Evolutionary conservation across 805 yeast genomes (phyloP).

Genomic region (Komagataella ulmi): DNA sequence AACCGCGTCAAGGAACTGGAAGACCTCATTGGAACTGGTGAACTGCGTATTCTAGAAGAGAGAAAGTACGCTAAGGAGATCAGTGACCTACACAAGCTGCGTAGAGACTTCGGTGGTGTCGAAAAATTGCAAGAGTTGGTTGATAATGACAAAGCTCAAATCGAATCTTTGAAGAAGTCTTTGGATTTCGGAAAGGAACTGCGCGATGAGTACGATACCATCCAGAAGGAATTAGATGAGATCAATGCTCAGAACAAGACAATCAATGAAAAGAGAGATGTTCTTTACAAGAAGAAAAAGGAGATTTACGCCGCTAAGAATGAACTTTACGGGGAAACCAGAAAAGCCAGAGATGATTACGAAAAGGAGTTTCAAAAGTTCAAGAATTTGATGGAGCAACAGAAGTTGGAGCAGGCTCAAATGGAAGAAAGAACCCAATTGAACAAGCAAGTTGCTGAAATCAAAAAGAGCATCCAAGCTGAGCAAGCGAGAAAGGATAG

Average conservation of each 20-base stretch:
- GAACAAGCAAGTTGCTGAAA: constrained; percentile 37
- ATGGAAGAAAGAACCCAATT: constrained; percentile 42
- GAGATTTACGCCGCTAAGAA: constrained; percentile 57
- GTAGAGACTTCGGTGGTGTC: constrained; percentile 62
- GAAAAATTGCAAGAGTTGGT: constrained; percentile 68
- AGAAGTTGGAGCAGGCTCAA: constrained; percentile 52
- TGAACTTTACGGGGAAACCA: constrained; percentile 51
- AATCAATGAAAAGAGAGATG: constrained; percentile 52
- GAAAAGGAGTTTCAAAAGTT: constrained; percentile 65
- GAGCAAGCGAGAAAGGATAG: constrained; percentile 53
- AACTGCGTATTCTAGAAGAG: constrained; percentile 82
- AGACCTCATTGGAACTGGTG: constrained; percentile 62
- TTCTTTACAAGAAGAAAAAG: constrained; percentile 50
- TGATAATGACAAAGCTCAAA: constrained; percentile 66
- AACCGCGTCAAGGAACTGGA: constrained; percentile 55
- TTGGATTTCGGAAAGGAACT: constrained; percentile 49
- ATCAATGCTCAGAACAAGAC: constrained; percentile 47
- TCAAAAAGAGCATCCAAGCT: constrained; percentile 48
- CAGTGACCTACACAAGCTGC: constrained; percentile 66
- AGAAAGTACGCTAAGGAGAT: constrained; percentile 76
- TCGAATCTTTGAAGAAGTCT: constrained; percentile 56
- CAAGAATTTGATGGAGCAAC: constrained; percentile 54
- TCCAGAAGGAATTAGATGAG: constrained; percentile 58
- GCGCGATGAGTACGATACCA: constrained; percentile 52
- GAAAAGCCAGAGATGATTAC: constrained; percentile 58